Evolutionary conservation across 768 basidiomycete species (phyloP), one percentile per base, ranked within the genome.

Genomic region (Boletus huronensis): DNA sequence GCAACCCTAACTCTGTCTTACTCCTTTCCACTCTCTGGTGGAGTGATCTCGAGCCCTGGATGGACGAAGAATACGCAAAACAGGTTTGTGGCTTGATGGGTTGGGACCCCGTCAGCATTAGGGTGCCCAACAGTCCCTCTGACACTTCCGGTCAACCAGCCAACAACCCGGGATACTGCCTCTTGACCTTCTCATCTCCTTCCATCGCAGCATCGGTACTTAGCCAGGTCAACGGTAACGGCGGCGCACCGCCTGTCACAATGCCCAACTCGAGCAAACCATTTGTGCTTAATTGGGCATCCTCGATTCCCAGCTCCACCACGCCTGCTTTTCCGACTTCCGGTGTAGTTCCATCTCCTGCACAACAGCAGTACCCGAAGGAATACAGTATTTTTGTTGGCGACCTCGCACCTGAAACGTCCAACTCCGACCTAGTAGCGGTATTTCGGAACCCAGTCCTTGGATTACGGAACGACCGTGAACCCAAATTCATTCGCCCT

Each of bases 301-400:
- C 77, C 31, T 71, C 75, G 29, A 69, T 70, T 19, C 72, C 77
- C 17, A 65, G 67, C 19, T 62, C 76, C 28, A 63, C 74, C 32
- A 50, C 75, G 2, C 54, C 73, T 34, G 39, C 68, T 14, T 55
- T 70, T 41, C 61, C 70, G 4, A 57, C 75, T 50, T 65, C 73
- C 36, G 54, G 60, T 21, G 52, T 54, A 11, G 53, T 59, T 52
- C 58, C 67, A 14, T 64, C 74, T 13, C 66, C 65, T 16, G 48
- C 72, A 8, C 75, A 76, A 51, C 81, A 82, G 52, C 85, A 84
- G 67, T 87, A 81, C 58, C 82, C 83, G 34, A 91, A 87, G 70
- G 94, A 96, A 72, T 95, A 88, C 68, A 92, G 90, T 70, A 92
- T 97, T 51, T 97, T 97, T 64, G 93, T 96, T 3, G 93, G 93